Evolutionary conservation across 2,329 filamentous ascomycete genomes (phyloP), one percentile per base, ranked within the genome.

Genomic region (Beauveria rudraprayagi): DNA sequence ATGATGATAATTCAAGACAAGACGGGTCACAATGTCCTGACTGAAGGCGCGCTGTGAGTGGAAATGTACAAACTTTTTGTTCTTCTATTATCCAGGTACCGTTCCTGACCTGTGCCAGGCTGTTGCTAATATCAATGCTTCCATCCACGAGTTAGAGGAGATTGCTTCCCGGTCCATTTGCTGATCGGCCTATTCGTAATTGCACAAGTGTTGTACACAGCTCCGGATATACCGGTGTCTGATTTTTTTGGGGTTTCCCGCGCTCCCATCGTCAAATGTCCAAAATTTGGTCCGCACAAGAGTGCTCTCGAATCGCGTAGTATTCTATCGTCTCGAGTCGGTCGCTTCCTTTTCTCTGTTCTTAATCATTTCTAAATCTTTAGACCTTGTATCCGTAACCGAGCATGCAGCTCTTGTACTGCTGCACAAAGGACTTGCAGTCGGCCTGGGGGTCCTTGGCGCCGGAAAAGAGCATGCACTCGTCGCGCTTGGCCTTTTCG

Each of bases 391-490:
- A 99, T 17, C 94, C 94, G 70, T 89, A 97, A 11, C 91, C 89
- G 62, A 87, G 86, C 94, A 99, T 97, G 76, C 94, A 99, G 67
- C 77, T 85, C 77, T 86, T 88, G 79, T 99, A 99, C 72, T 90
- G 86, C 30, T 91, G 85, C 65, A 99, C 89, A 64, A 91, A 83
- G 56, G 87, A 83, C 75, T 87, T 83, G 82, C 94, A 99, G 70
- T 95, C 92, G 70, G 85, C 82, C 69, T 90, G 84, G 44, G 94
- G 91, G 71, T 97, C 89, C 70, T 87, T 82, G 63, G 90, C 83
- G 65, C 85, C 92, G 61, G 91, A 96, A 80, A 97, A 97, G 61
- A 99, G 89, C 93, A 99, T 97, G 81, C 94, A 99, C 77, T 99
- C 92, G 78, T 99, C 94, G 65, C 94, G 91, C 68, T 83, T 83